phyloP scores from a whole-genome alignment of 371 early-diverging fungal species.

The Mucor racemosus region DNA sequence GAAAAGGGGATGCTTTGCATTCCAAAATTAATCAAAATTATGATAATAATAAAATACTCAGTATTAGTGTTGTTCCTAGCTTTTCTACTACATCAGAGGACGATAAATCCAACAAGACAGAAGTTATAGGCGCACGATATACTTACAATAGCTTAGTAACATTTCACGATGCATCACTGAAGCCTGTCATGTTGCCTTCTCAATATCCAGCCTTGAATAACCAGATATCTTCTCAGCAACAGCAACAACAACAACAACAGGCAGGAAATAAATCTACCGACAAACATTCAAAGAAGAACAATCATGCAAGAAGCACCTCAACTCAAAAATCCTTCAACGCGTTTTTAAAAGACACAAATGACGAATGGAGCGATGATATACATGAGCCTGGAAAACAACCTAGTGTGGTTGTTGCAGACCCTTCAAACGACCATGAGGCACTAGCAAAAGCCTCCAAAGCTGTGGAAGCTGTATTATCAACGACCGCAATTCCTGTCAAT shows the following conservation, averaged over 20 bases:
- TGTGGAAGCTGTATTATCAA: conserved; percentile 11
- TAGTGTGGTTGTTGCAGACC: background rate
- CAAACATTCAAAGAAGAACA: conserved; percentile 8
- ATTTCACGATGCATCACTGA: conserved; percentile 7
- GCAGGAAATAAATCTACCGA: background rate
- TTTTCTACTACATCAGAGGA: background rate
- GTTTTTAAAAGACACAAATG: conserved; percentile 56
- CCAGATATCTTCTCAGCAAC: background rate
- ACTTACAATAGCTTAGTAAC: conserved; percentile 48
- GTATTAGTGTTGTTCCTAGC: conserved; percentile 42
- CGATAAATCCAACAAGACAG: background rate
- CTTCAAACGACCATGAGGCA: conserved; percentile 9
- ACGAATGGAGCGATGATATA: conserved; percentile 57
- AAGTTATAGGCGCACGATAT: conserved; percentile 50
- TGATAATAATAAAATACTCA: conserved; percentile 17
- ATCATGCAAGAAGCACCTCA: conserved; percentile 41
- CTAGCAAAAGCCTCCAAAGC: conserved; percentile 14
- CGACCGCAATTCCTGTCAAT: background rate
- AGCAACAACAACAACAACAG: conserved; percentile 9
- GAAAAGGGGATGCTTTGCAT: background rate
- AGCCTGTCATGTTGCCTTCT: conserved; percentile 19
- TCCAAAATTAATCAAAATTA: conserved; percentile 5
- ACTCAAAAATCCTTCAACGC: conserved; percentile 50
- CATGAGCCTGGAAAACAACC: conserved; percentile 18
- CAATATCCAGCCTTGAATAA: conserved; percentile 17